Conservation (phyloP, 2,329 filamentous ascomycete species). For the Diaporthe australafricana region DNA sequence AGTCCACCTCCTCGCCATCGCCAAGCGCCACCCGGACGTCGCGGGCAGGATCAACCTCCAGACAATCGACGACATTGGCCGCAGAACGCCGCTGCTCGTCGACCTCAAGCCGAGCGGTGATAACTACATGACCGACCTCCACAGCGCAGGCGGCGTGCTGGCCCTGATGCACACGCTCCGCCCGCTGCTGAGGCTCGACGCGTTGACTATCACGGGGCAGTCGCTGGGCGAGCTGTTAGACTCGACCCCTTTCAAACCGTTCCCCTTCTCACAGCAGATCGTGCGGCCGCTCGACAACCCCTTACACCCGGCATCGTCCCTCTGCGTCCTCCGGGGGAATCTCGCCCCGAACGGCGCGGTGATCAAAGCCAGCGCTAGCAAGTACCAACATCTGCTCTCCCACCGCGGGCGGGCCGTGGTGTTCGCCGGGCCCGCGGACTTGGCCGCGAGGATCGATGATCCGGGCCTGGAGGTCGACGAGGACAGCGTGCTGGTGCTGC, state of each 20-base stretch:
- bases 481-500: conserved; percentile 79
- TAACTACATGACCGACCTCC: conserved; percentile 91
- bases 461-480: conserved; percentile 70
- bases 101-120: conserved; percentile 88
- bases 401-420: conserved; percentile 65
- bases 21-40: conserved; percentile 76
- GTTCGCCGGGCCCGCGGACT: conserved; percentile 82
- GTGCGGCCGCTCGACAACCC: conserved; percentile 75
- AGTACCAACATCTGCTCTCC: conserved; percentile 71
- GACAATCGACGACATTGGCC: conserved; percentile 82
- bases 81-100: conserved; percentile 83
- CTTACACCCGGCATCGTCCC: conserved; percentile 81
- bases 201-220: conserved; percentile 85
- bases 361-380: conserved; percentile 88
- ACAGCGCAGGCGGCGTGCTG: conserved; percentile 87
- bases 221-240: conserved; percentile 85
- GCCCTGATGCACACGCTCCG: conserved; percentile 83
- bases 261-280: conserved; percentile 48
- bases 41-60: conserved; percentile 74
- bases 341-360: conserved; percentile 86
- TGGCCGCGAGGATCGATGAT: conserved; percentile 72
- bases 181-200: conserved; percentile 80
- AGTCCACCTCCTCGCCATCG: conserved; percentile 88
- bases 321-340: conserved; percentile 87
- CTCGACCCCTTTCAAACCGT: conserved; percentile 70